Evolutionary conservation across 75 land plant species (phyloP).

Genomic region (Cunninghamia lanceolata): DNA sequence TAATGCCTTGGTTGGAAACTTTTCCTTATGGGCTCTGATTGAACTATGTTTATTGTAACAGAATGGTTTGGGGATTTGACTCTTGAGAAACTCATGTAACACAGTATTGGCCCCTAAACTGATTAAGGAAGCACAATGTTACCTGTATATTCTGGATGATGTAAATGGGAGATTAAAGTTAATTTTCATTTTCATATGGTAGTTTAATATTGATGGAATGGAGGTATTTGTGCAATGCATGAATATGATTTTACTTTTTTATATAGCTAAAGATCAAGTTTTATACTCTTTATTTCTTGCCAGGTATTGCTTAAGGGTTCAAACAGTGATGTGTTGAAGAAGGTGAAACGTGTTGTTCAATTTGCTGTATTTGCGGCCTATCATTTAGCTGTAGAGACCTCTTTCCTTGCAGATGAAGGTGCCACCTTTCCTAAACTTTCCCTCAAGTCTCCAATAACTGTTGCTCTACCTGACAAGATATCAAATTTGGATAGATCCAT

Average conservation of each 20-base stretch:
- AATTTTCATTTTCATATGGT: not conserved
- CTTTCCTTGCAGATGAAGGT: conserved; percentile 96
- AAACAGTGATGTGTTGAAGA: conserved; percentile 78
- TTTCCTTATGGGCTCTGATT: not conserved
- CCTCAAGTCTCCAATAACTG: conserved; percentile 65
- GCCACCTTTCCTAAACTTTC: conserved; percentile 81
- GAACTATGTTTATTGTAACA: not conserved
- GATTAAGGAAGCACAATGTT: conserved; percentile 1
- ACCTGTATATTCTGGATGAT: not conserved
- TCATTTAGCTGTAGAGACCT: conserved; percentile 90
- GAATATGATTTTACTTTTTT: not conserved
- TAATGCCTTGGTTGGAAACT: not conserved
- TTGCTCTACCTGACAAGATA: conserved; percentile 61
- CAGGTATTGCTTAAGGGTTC: conserved; percentile 89
- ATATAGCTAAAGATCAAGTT: not conserved
- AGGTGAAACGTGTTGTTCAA: conserved; percentile 80
- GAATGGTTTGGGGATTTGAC: not conserved
- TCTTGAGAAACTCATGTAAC: not conserved
- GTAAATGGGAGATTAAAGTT: not conserved
- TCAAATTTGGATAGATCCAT: conserved; percentile 61
- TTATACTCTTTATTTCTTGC: not conserved
- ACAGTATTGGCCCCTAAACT: not conserved
- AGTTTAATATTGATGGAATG: not conserved
- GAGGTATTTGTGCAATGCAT: not conserved
- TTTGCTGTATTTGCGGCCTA: conserved; percentile 86